These are phyloP conservation scores for Daldinia caldariorum DNA, from an alignment of 495 filamentous ascomycete genomes.

Conservation along the genomic window DNA sequence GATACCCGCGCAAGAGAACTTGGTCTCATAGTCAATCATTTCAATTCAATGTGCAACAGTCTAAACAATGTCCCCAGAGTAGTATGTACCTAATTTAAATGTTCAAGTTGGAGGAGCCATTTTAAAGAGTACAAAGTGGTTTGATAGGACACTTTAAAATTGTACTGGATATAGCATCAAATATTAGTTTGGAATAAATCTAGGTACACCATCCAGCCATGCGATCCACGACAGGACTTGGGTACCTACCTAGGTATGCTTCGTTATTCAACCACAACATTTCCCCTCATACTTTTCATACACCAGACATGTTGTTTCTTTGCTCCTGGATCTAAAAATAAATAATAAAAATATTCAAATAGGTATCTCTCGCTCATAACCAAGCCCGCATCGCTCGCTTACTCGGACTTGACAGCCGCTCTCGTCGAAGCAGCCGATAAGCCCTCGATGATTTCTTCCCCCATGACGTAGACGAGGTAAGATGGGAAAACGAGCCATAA, in stretches of 20 bases:
- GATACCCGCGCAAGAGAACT: slow-evolving; percentile 27
- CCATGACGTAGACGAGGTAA: slow-evolving; percentile 75
- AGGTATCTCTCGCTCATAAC: not conserved
- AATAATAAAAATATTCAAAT: too few species aligned
- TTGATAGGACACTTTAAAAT: not conserved
- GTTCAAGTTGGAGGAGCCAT: not conserved
- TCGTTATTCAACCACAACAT: not conserved
- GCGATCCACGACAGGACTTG: slow-evolving; percentile 1
- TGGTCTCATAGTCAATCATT: slow-evolving; percentile 13
- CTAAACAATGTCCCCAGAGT: not conserved
- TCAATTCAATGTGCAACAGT: not conserved
- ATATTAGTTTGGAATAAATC: slow-evolving; percentile 1
- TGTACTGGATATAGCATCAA: not conserved
- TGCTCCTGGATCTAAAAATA: not conserved
- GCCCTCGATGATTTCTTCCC: slow-evolving; percentile 73
- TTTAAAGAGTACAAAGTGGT: not conserved
- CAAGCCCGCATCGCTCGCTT: not conserved
- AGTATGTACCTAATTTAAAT: too few species aligned
- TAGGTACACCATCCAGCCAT: not conserved
- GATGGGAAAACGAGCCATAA: slow-evolving; percentile 78
- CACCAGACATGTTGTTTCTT: not conserved
- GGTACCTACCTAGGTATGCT: too few species aligned
- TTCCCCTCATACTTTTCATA: slow-evolving; percentile 4
- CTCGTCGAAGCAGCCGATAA: slow-evolving; percentile 52
- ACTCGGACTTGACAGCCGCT: slow-evolving; percentile 33